Percentiles rank a stretch among this genome's conserved stretches.
phyloP scores from a whole-genome alignment of 2,329 filamentous ascomycete species.

The Myriosclerotinia duriaeana region DNA sequence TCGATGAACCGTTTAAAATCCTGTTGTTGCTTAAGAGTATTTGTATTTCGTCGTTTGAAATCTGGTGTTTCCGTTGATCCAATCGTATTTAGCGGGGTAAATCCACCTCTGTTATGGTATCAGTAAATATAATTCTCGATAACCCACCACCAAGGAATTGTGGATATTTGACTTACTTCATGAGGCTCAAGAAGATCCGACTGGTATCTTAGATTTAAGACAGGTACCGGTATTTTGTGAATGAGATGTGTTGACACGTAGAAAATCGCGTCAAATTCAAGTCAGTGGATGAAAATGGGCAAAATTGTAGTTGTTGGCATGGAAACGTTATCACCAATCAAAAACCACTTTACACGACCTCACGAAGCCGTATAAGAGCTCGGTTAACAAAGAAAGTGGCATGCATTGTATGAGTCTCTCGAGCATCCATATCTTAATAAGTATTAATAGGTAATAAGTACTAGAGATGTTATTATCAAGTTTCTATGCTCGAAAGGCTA shows the following conservation, averaged over 20 bases:
- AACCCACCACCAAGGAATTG: not conserved
- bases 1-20: not conserved
- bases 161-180: conserved; percentile 23
- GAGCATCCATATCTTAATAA: no score
- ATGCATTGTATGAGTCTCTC: no score
- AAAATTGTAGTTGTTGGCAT: conserved; percentile 21
- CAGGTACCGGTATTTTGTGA: not conserved
- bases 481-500: no score
- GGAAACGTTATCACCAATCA: conserved; percentile 22
- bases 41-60: conserved; percentile 16
- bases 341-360: conserved; percentile 23
- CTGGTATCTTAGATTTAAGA: not conserved
- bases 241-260: not conserved
- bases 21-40: conserved; percentile 9
- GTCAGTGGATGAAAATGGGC: not conserved
- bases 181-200: conserved; percentile 5
- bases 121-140: conserved; percentile 14
- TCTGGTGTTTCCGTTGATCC: conserved; percentile 23
- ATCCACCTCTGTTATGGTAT: conserved; percentile 20
- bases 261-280: conserved; percentile 5
- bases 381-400: no score
- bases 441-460: no score
- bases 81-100: conserved; percentile 24
- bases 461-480: no score
- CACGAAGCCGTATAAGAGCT: not conserved